These are phyloP conservation scores for Xerocomellus amylosporus DNA, from an alignment of 768 basidiomycete species.

Conservation along the genomic window DNA sequence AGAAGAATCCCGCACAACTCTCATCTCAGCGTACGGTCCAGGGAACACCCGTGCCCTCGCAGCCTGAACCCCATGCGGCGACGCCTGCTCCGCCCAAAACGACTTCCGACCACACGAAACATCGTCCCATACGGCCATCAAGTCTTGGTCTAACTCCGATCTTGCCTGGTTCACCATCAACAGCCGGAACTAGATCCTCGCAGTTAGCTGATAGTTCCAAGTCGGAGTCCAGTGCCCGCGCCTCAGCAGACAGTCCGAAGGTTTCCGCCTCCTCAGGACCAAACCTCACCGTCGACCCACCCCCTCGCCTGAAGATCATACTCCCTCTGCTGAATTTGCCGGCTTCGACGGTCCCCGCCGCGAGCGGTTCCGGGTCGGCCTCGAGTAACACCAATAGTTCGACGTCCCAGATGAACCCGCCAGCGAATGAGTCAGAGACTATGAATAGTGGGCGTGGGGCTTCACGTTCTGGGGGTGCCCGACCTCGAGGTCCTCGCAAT, in stretches of 20 bases:
- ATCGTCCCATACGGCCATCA: constrained; percentile 13
- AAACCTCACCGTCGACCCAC: neutral
- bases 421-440: neutral
- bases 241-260: neutral
- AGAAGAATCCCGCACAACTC: neutral
- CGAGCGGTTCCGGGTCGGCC: neutral
- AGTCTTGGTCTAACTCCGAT: constrained; percentile 9
- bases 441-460: neutral
- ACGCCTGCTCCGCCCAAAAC: neutral
- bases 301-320: neutral
- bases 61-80: neutral
- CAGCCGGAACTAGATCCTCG: neutral
- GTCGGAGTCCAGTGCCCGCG: neutral
- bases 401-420: neutral
- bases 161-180: neutral
- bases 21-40: neutral
- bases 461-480: neutral
- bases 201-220: neutral
- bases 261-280: neutral
- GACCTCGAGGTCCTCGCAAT: neutral
- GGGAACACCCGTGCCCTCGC: neutral
- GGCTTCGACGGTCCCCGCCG: neutral
- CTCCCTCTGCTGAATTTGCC: neutral
- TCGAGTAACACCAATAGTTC: neutral
- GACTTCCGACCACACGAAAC: neutral